Base-by-base conservation (phyloP, 805 yeast species). In the Komagataella mondaviorum region DNA sequence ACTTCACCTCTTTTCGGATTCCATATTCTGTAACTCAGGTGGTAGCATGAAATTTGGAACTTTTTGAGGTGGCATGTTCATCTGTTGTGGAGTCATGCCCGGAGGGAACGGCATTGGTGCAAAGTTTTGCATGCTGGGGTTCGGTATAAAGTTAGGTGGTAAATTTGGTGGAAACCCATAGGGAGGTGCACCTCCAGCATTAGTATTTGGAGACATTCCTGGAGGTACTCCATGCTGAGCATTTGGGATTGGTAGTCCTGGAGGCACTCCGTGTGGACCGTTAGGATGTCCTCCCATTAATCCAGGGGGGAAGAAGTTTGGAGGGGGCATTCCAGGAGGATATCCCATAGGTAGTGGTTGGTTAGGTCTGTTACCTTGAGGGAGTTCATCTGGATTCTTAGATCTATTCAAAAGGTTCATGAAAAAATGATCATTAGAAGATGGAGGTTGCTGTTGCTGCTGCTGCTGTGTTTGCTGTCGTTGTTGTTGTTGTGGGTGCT, bases 331-430 rank as follows among this genome's bases (percentile, higher is more conserved):
- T 20, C n/a, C 16, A 30, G 49, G 17, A 16, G 18, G 16, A 17
- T n/a, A 30, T 6, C 44, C 48, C 24, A 45, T 47, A 20, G 18
- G 50, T 30, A n/a, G 18, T 30, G 24, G 50, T 48, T 48, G 50
- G 6, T 18, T 17, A 12, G 50, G 45, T 48, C 22, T 17, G 16
- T 22, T 18, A 48, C 20, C 18, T 30, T 23, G 50, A 48, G 48
- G 45, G 6, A 43, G 50, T 12, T 16, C 23, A n/a, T 16, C 39
- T 30, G 39, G 30, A 10, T 16, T 46, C 12, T 10, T 50, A 7
- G 52, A 47, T 50, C 53, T 53, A 5, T 44, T 53, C 48, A 52
- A 51, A 23, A 54, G 49, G 6, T 52, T 49, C 56, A 52, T 53
- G 49, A 54, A 54, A 47, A 54, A 54, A 4, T 48, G 47, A 36